Percentiles rank a stretch among this genome's conserved stretches.
These are phyloP conservation scores for Ilex aquifolium DNA, from an alignment of 257 asterid species.

Conservation along the genomic window DNA sequence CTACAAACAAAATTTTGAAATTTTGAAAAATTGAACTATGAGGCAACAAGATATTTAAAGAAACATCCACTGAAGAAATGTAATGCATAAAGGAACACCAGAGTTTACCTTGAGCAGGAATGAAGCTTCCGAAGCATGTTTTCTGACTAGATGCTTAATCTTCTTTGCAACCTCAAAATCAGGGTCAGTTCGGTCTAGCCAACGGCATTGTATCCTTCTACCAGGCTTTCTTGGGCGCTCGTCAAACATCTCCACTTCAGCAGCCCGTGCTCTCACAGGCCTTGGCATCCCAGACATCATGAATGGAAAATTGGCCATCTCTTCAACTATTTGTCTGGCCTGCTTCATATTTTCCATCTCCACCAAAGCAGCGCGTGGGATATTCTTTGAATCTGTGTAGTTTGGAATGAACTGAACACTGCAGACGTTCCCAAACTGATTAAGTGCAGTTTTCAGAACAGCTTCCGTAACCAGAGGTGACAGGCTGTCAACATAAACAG, in stretches of 20 bases:
- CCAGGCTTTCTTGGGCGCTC: slow-evolving; percentile 77
- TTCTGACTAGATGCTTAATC: slow-evolving; percentile 33
- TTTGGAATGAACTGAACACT: slow-evolving; percentile 52
- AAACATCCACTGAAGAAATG: background rate
- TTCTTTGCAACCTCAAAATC: slow-evolving; percentile 46
- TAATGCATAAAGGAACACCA: background rate
- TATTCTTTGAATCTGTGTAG: slow-evolving; percentile 34
- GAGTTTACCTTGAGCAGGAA: slow-evolving; percentile 45
- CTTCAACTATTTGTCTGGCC: slow-evolving; percentile 35
- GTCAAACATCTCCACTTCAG: slow-evolving; percentile 58
- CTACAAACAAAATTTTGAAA: background rate
- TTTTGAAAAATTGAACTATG: background rate
- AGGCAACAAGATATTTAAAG: background rate
- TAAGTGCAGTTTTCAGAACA: slow-evolving; percentile 55
- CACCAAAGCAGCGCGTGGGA: slow-evolving; percentile 58
- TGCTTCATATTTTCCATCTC: slow-evolving; percentile 58
- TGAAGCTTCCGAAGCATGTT: slow-evolving; percentile 56
- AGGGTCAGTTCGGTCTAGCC: slow-evolving; percentile 65
- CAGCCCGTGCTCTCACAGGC: slow-evolving; percentile 62
- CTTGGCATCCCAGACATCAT: slow-evolving; percentile 92
- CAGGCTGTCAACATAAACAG: slow-evolving; percentile 55
- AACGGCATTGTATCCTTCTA: slow-evolving; percentile 35
- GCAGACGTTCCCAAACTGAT: slow-evolving; percentile 66
- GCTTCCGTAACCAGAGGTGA: slow-evolving; percentile 54
- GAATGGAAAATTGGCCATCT: slow-evolving; percentile 37